phyloP scores from a whole-genome alignment of 306 rosid genomes.

The Prunus fruticosa region DNA sequence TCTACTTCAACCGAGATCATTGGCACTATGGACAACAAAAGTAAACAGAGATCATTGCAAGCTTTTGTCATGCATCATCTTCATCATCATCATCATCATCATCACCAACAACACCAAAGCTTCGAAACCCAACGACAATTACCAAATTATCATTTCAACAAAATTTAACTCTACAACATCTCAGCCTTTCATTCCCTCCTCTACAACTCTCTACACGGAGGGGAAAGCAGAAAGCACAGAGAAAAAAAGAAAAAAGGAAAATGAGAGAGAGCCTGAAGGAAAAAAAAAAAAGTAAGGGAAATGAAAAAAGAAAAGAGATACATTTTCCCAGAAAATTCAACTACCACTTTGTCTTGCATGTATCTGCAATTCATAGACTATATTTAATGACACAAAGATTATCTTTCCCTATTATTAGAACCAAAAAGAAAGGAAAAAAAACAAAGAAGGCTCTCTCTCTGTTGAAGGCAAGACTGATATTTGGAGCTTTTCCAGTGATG shows the following conservation, averaged over 20 bases:
- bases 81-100: not conserved
- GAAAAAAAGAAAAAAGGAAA: not conserved
- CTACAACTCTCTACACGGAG: slow-evolving; percentile 18
- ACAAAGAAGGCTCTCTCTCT: not conserved
- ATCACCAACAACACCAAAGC: slow-evolving; percentile 9
- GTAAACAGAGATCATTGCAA: not conserved
- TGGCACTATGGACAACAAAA: not conserved
- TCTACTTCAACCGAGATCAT: not conserved
- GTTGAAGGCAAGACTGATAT: not conserved
- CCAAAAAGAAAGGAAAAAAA: not conserved
- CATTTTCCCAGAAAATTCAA: slow-evolving; percentile 23
- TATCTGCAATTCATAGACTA: not conserved
- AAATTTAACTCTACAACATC: slow-evolving; percentile 35
- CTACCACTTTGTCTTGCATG: slow-evolving; percentile 17
- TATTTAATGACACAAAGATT: slow-evolving; percentile 2
- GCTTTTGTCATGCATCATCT: not conserved
- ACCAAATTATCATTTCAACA: slow-evolving; percentile 37
- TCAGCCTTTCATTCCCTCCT: slow-evolving; percentile 25
- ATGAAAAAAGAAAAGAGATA: not conserved
- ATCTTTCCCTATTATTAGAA: slow-evolving; percentile 5
- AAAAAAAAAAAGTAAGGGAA: slow-evolving; percentile 2
- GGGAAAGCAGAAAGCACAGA: slow-evolving; percentile 11
- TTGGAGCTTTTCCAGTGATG: slow-evolving; percentile 2
- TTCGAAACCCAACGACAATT: slow-evolving; percentile 23
- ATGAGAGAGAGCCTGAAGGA: not conserved